A percentile compares a stretch with the other conserved stretches of the same genome.
These are phyloP conservation scores for Linderniella brevidens DNA, from an alignment of 257 asterid species.

Conservation along the genomic window DNA sequence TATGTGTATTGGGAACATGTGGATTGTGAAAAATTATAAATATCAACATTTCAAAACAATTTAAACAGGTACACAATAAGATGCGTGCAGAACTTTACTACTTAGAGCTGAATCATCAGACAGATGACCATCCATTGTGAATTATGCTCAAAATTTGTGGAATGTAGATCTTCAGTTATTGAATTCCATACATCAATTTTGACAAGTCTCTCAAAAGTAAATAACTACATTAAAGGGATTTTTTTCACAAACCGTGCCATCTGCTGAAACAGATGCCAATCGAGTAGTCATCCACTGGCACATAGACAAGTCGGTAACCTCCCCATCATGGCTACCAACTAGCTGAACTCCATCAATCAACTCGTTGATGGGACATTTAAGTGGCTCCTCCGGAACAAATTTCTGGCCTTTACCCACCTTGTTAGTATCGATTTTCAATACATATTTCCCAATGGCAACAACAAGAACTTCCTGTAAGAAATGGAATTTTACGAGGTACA, in stretches of 20 bases:
- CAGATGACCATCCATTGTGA: too few relatives aligned
- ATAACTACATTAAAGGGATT: neutral
- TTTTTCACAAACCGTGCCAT: constrained; percentile 68
- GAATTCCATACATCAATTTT: too few relatives aligned
- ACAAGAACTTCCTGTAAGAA: constrained; percentile 76
- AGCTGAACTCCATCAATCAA: constrained; percentile 81
- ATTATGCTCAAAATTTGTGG: too few relatives aligned
- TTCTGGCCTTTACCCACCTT: constrained; percentile 77
- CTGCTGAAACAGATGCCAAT: constrained; percentile 87
- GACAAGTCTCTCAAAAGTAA: neutral
- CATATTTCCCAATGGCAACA: constrained; percentile 66
- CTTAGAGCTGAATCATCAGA: too few relatives aligned
- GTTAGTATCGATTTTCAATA: constrained; percentile 75
- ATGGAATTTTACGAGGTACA: neutral
- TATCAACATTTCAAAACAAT: too few relatives aligned
- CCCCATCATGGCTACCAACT: constrained; percentile 95
- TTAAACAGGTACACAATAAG: too few relatives aligned
- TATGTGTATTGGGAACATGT: too few relatives aligned
- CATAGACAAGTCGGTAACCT: constrained; percentile 93
- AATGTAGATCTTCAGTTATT: too few relatives aligned
- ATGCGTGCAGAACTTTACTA: too few relatives aligned
- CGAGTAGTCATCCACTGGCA: constrained; percentile 99
- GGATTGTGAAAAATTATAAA: too few relatives aligned
- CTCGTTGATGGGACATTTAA: constrained; percentile 56
- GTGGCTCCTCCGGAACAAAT: constrained; percentile 79